phyloP scores from a whole-genome alignment of 2,329 filamentous ascomycete genomes.

The Talaromyces sp. region DNA sequence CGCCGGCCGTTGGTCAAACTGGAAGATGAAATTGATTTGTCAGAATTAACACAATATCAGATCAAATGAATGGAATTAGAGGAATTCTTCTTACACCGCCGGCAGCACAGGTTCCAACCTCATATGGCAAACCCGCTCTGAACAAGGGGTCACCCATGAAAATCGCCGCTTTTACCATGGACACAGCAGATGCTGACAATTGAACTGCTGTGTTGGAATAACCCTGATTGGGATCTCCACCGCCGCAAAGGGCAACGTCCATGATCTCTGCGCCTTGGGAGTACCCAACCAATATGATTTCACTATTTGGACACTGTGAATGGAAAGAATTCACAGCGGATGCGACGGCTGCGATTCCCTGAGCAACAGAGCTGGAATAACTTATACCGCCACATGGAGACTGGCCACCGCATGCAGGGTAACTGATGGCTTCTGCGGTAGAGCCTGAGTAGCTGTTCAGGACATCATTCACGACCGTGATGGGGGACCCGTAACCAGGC shows the following conservation, averaged over 20 bases:
- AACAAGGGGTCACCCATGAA: slow-evolving; percentile 62
- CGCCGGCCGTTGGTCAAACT: slow-evolving; percentile 57
- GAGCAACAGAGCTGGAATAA: slow-evolving; percentile 55
- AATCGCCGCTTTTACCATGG: slow-evolving; percentile 58
- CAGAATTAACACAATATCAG: not conserved
- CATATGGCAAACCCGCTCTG: slow-evolving; percentile 51
- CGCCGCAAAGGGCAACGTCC: slow-evolving; percentile 58
- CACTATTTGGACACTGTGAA: slow-evolving; percentile 51
- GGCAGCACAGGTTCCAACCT: slow-evolving; percentile 57
- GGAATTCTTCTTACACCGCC: slow-evolving; percentile 49
- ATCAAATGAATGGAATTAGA: not conserved
- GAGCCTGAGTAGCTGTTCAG: slow-evolving; percentile 46
- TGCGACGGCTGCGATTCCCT: slow-evolving; percentile 56
- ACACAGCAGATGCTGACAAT: slow-evolving; percentile 45
- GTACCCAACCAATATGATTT: slow-evolving; percentile 59
- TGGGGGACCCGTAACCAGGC: slow-evolving; percentile 48
- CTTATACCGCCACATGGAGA: slow-evolving; percentile 53
- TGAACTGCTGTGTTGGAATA: slow-evolving; percentile 43
- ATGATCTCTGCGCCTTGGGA: slow-evolving; percentile 61
- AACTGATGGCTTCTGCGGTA: slow-evolving; percentile 52
- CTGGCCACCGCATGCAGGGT: slow-evolving; percentile 61
- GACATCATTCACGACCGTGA: slow-evolving; percentile 49
- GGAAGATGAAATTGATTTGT: not conserved
- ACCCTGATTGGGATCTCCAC: slow-evolving; percentile 46
- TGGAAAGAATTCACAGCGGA: slow-evolving; percentile 57